These are phyloP conservation scores for Lepidium didymum DNA, from an alignment of 345 rosid species.

Conservation along the genomic window DNA sequence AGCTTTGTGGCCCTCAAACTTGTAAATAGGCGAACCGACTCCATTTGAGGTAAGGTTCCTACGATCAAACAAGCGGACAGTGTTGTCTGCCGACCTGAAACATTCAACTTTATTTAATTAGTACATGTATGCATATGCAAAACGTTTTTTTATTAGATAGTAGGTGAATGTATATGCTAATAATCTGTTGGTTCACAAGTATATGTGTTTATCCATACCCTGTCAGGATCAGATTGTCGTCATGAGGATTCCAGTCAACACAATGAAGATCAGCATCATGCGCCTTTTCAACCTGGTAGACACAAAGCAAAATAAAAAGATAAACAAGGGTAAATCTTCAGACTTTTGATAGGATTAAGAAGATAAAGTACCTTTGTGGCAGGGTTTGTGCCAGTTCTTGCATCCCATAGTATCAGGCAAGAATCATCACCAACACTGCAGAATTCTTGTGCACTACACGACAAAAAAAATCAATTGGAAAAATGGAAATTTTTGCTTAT, in stretches of 20 bases:
- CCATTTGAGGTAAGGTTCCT: slow-evolving; percentile 74
- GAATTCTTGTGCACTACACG: slow-evolving; percentile 85
- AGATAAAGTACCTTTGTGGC: slow-evolving; percentile 50
- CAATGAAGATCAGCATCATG: slow-evolving; percentile 96
- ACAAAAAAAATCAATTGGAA: slow-evolving; percentile 17
- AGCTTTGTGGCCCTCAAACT: slow-evolving; percentile 73
- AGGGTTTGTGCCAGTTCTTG: slow-evolving; percentile 80
- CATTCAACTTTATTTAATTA: not conserved
- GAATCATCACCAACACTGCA: slow-evolving; percentile 99
- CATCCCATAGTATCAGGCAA: slow-evolving; percentile 99
- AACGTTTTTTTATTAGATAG: not conserved
- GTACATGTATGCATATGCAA: not conserved
- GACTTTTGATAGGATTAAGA: slow-evolving; percentile 37
- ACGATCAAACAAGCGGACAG: slow-evolving; percentile 86
- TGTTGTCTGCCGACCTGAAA: slow-evolving; percentile 90
- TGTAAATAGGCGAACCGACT: slow-evolving; percentile 59
- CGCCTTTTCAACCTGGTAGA: slow-evolving; percentile 81
- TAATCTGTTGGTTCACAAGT: not conserved
- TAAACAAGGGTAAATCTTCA: slow-evolving; percentile 41
- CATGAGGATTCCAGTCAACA: slow-evolving; percentile 97
- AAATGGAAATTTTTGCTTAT: slow-evolving; percentile 42
- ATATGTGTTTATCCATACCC: slow-evolving; percentile 47
- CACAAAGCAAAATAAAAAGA: not conserved
- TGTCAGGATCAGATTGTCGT: slow-evolving; percentile 75
- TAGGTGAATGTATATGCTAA: not conserved